Conservation (phyloP, 768 basidiomycete genomes). For the Hydnum rufescens region DNA sequence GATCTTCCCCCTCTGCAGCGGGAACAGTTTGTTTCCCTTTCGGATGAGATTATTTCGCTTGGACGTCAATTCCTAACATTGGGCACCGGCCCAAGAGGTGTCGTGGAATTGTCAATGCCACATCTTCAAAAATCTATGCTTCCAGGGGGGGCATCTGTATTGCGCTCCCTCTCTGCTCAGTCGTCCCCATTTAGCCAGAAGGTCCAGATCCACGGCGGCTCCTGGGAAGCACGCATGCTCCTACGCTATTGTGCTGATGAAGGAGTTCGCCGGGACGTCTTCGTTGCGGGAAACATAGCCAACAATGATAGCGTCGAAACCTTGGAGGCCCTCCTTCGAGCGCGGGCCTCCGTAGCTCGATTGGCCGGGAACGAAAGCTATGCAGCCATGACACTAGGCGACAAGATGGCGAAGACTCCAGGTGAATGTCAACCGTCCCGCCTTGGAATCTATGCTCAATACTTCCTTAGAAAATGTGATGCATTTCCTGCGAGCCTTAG, state of each 20-base stretch:
- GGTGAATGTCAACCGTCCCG: conserved; percentile 26
- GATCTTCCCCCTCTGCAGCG: conserved; percentile 63
- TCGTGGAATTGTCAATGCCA: conserved; percentile 38
- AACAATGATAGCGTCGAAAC: conserved; percentile 52
- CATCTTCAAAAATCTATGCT: neutral
- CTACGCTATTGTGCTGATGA: conserved; percentile 75
- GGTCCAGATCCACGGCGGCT: conserved; percentile 57
- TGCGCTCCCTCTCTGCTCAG: neutral
- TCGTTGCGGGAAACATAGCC: conserved; percentile 52
- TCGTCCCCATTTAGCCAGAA: conserved; percentile 1
- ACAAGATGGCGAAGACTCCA: conserved; percentile 96
- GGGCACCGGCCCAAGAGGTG: conserved; percentile 33
- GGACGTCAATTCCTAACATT: conserved; percentile 72
- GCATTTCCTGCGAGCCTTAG: conserved; percentile 64
- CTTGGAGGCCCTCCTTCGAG: conserved; percentile 54
- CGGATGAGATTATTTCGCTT: conserved; percentile 71
- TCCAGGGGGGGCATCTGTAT: neutral
- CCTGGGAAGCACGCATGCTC: conserved; percentile 83
- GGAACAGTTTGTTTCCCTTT: conserved; percentile 67
- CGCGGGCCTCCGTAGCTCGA: conserved; percentile 62
- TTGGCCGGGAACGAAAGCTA: conserved; percentile 74
- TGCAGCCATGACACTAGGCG: conserved; percentile 68
- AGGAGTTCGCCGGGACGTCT: conserved; percentile 61
- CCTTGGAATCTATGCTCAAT: neutral
- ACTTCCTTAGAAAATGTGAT: conserved; percentile 49